Base-by-base conservation (phyloP, 2,329 filamentous ascomycete genomes). In the Paraphaeosphaeria sporulosa region DNA sequence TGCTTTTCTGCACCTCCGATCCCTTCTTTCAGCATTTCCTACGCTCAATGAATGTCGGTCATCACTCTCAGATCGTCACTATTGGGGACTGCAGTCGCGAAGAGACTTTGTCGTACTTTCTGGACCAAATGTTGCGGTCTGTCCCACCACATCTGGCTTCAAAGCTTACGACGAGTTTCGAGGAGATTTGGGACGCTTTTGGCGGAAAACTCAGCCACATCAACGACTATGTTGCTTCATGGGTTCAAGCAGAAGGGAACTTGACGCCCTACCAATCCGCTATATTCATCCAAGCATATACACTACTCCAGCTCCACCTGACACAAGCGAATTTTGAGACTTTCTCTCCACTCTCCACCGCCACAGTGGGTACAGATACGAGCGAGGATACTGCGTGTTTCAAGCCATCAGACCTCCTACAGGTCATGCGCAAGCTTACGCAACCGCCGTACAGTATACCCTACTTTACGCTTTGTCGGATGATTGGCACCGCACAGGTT, bases 1-100 rank as follows among this genome's bases (percentile, higher is more conserved):
- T 49, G 12, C 27, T 49, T 15, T 30, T 49, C 47, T 30, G 25
- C 15, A 49, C 47, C 27, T 32, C 25, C 5, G 47, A 49, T 27
- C 30, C 47, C 25, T 49, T 49, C 27, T 49, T 49, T 27, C 47
- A 49, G 10, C 47, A 49, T 27, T 49, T 49, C 47, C 27, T 49
- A 17, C 47, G 47, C 47, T 21, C n/a, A 8, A 49, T 49, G 47
- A 49, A 49, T 17, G 47, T 49, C 1, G 30, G 47, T 4, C 47
- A 49, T n/a, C 47, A 49, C 17, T 49, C 47, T 17, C 47, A 49
- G 17, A 36, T 49, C 17, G 17, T 49, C 47, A 49, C 47, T 7
- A 49, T 49, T 5, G 47, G 47, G 15, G 47, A 49, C 47, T 49
- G 47, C 47, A 32, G 25, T 27, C 27, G 30, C 13, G 47, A 49